These are phyloP conservation scores for Juglanconis oblonga DNA, from an alignment of 2,329 filamentous ascomycete genomes.

Conservation along the genomic window DNA sequence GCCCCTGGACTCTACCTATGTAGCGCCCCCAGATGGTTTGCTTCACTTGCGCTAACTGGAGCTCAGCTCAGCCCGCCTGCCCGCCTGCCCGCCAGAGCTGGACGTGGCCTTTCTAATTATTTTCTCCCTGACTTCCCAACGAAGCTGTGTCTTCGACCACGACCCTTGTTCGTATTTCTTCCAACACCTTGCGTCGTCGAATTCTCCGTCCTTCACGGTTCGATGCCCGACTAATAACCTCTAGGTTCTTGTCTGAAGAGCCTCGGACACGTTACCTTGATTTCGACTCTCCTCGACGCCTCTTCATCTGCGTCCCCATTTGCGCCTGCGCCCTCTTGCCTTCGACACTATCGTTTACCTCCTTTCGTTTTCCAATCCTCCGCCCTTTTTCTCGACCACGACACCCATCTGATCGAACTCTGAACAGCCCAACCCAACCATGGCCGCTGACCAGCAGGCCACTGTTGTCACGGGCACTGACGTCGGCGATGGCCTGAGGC, in stretches of 20 bases:
- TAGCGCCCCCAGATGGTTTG: too few relatives aligned
- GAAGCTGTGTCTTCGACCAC: conserved; percentile 14
- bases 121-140: conserved; percentile 10
- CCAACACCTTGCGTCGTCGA: background rate
- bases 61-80: too few relatives aligned
- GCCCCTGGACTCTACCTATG: too few relatives aligned
- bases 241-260: conserved; percentile 10
- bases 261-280: conserved; percentile 8
- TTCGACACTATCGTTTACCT: conserved; percentile 15
- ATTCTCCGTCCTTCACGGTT: background rate
- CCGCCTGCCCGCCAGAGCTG: too few relatives aligned
- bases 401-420: background rate
- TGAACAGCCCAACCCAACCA: conserved; percentile 25
- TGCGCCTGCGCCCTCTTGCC: too few relatives aligned
- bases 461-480: conserved; percentile 60
- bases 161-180: background rate
- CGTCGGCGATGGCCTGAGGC: conserved; percentile 52
- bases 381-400: background rate
- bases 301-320: background rate
- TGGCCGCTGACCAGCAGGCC: conserved; percentile 52
- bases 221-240: conserved; percentile 9
- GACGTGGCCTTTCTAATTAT: too few relatives aligned
- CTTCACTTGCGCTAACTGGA: too few relatives aligned
- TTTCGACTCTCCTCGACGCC: background rate
- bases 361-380: background rate